These are phyloP conservation scores for Cyathus striatus DNA, from an alignment of 768 basidiomycete species.

Conservation along the genomic window DNA sequence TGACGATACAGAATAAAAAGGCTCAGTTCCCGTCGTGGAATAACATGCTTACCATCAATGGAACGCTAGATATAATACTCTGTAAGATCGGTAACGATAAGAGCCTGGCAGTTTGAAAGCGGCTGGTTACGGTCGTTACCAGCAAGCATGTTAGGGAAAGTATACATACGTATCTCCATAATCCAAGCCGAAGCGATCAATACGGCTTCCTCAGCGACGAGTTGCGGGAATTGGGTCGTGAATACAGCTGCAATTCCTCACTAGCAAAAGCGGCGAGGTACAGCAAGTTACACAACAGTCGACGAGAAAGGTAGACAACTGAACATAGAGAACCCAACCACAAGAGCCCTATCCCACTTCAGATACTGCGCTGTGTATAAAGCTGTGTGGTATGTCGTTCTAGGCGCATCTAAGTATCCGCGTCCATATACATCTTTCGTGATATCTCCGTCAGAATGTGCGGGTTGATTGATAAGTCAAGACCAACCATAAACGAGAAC, in stretches of 20 bases:
- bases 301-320: not conserved
- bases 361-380: slow-evolving; percentile 73
- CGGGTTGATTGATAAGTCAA: too few species aligned
- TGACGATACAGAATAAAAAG: too few species aligned
- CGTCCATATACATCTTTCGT: slow-evolving; percentile 75
- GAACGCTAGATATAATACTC: slow-evolving; percentile 53
- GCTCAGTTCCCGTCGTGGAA: too few species aligned
- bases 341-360: slow-evolving; percentile 59
- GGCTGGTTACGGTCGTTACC: not conserved
- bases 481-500: slow-evolving; percentile 69
- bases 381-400: slow-evolving; percentile 56
- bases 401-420: slow-evolving; percentile 79
- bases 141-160: not conserved
- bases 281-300: not conserved
- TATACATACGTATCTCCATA: slow-evolving; percentile 45
- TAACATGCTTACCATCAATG: slow-evolving; percentile 58
- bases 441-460: too few species aligned
- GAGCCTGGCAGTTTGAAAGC: slow-evolving; percentile 53
- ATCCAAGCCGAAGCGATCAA: slow-evolving; percentile 70
- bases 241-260: slow-evolving; percentile 69
- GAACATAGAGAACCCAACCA: slow-evolving; percentile 78
- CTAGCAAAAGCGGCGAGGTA: not conserved
- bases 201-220: slow-evolving; percentile 60
- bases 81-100: slow-evolving; percentile 78
- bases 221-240: slow-evolving; percentile 62